Base-by-base conservation (phyloP, 73 alveolate genomes). In the Paramecium biaurelia region DNA sequence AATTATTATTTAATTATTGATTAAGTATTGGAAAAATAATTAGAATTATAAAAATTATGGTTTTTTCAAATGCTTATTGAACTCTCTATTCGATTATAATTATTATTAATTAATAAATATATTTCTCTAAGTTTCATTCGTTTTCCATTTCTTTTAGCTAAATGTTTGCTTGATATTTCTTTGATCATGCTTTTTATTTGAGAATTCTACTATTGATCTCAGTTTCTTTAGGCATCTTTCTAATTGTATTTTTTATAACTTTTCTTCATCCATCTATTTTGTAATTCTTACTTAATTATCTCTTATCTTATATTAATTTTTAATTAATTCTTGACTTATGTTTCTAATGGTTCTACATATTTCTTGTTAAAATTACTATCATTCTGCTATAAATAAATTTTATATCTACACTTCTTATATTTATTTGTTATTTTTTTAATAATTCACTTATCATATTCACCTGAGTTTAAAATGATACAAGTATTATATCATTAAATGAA, bases 61-160 rank as follows among this genome's bases (percentile, higher is more conserved):
- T 49, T 49, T 15, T 12, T 11, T 49, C 63, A 49, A 15, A 11
- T 49, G 2, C 14, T 49, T 20, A 49, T 11, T 49, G 94, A 85
- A 45, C 57, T 95, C 89, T 93, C 97, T n/a, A 94, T 97, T 67
- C 97, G 37, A 11, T 45, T 53, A 76, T 95, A 93, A 18, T 97
- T 95, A 88, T 95, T 97, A 24, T 93, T 96, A 8, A 95, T 82
- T 42, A 95, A 82, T 70, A 37, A 7, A 94, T 85, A 18, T 82
- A 34, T 88, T 92, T 23, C 67, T 96, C 63, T 95, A 97, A 24
- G 94, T 95, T 24, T 84, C 89, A 43, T 85, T 74, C 57, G 96
- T 92, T 32, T 92, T 93, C 42, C 67, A 67, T n/a, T 74, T 92
- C 34, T 95, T 96, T 37, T 42, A 94, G 95, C 30, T 63, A 49